Conservation (phyloP, 176 grass and related monocot species). For the Thalia dealbata region DNA sequence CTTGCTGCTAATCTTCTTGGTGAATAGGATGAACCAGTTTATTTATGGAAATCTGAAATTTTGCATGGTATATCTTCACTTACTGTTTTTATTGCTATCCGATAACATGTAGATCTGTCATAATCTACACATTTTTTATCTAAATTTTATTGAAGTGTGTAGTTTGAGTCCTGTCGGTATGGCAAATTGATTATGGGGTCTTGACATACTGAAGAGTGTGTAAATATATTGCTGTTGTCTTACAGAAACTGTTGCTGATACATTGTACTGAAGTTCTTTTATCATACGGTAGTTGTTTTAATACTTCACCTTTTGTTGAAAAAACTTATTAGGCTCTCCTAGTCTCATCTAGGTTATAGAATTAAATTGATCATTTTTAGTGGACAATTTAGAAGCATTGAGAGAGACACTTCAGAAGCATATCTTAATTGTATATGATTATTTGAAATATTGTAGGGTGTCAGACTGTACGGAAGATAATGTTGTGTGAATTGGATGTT, state of each 20-base stretch:
- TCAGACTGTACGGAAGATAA: neutral
- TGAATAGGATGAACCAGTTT: neutral
- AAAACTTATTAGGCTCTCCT: neutral
- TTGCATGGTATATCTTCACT: neutral
- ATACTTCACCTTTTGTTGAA: neutral
- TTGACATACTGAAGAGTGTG: neutral
- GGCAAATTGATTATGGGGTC: neutral
- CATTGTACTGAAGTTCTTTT: neutral
- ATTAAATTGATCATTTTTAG: neutral
- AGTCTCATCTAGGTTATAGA: neutral
- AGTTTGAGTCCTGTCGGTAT: neutral
- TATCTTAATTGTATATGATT: neutral
- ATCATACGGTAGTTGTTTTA: neutral
- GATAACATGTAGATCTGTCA: neutral
- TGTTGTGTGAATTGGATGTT: neutral
- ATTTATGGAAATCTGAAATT: neutral
- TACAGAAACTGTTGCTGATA: neutral
- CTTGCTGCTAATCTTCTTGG: neutral
- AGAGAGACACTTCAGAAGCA: neutral
- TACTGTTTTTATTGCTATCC: neutral
- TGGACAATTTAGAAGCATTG: neutral
- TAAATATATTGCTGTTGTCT: neutral
- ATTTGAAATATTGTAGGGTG: neutral
- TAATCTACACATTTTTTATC: neutral
- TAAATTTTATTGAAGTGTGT: neutral